These are phyloP conservation scores for Cynanchum wilfordii DNA, from an alignment of 257 asterid genomes.

Conservation along the genomic window DNA sequence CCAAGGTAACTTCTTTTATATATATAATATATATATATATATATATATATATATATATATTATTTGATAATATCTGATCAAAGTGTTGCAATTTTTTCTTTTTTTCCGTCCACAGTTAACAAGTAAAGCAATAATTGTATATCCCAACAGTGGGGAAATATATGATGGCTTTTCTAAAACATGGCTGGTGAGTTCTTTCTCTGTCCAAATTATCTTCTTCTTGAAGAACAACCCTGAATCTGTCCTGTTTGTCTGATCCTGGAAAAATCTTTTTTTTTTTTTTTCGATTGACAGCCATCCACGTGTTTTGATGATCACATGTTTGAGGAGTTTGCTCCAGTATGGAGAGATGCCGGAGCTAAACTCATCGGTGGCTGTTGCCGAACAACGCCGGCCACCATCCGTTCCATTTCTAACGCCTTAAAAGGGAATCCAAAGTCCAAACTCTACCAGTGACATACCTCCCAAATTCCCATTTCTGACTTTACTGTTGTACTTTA, in stretches of 20 bases:
- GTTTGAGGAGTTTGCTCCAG: constrained; percentile 46
- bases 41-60: too few species aligned
- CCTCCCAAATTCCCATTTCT: background rate
- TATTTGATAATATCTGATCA: background rate
- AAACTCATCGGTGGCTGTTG: constrained; percentile 76
- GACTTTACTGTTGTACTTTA: background rate
- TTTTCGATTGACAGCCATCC: constrained; percentile 46
- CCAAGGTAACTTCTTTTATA: constrained; percentile 33
- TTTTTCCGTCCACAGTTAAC: constrained; percentile 43
- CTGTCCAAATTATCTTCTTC: background rate
- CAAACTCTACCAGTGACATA: background rate
- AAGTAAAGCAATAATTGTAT: constrained; percentile 57
- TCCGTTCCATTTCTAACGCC: constrained; percentile 48
- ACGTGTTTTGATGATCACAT: constrained; percentile 57
- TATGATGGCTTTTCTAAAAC: constrained; percentile 73
- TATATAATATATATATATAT: too few species aligned
- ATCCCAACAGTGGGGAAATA: constrained; percentile 75
- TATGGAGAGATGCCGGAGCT: constrained; percentile 84
- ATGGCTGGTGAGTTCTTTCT: constrained; percentile 54
- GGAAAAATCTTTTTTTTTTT: background rate
- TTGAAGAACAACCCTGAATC: background rate
- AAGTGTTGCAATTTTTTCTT: too few species aligned
- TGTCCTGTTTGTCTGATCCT: background rate
- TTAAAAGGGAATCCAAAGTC: constrained; percentile 35
- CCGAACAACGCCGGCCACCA: constrained; percentile 62